Base-by-base conservation (phyloP, 108 stramenopile genomes). In the Fragilaria radians region DNA sequence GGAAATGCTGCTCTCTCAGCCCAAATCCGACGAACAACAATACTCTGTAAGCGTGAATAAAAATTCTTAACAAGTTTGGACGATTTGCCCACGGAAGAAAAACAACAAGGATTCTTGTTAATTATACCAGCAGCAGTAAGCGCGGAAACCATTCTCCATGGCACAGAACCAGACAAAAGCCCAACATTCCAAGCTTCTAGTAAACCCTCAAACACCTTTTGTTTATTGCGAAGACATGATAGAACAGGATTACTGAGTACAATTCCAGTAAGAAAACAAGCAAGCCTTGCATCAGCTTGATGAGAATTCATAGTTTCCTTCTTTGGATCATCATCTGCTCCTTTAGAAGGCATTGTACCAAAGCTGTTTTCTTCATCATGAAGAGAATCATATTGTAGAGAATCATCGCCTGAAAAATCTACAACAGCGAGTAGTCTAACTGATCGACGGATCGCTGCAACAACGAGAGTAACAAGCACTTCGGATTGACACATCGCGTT, bases 141-240 rank as follows among this genome's bases (percentile, higher is more conserved):
- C 22, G 89, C 78, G 61, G 73, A 88, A 9, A 91, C 70, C 89
- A 91, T 88, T 28, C 86, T 58, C 86, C 86, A 91, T 18, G 89
- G 89, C 26, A 81, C 48, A 0, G 89, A 91, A 21, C 78, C 83
- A 21, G 89, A 88, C 5, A 91, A 66, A 25, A 91, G 57, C 4
- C 89, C 89, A 42, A 91, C 55, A 60, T 80, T 82, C 89, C 89
- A 91, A 18, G 80, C 89, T 66, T 86, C 80, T 54, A 87, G 80
- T 4, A 91, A 71, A 27, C 53, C 64, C 1, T 32, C 68, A 5
- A 88, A 30, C 0, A 28, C 19, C 4, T 62, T 50, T 26, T 55
- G 19, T 21, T 69, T 64, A n/a, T 68, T 36, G 45, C 73, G 66
- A 14, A 80, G 63, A 34, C 23, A 27, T 30, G 62, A 64, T 27